Conservation (phyloP, 257 asterid genomes). For the Solanum sitiens region DNA sequence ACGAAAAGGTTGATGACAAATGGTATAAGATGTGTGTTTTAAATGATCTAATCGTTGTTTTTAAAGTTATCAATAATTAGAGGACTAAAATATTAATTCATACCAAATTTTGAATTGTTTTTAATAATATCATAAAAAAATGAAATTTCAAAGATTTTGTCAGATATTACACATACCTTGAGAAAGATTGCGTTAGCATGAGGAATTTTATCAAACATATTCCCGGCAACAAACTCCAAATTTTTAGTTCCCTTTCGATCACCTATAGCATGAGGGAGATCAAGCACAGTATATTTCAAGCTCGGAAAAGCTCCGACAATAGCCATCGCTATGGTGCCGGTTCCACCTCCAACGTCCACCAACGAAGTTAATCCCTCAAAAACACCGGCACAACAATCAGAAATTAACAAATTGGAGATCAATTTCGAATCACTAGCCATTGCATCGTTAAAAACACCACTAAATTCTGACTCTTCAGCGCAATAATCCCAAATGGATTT, state of each 20-base stretch:
- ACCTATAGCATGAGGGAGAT: not conserved
- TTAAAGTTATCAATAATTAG: too few relatives aligned
- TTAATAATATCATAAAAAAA: too few relatives aligned
- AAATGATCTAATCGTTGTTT: too few relatives aligned
- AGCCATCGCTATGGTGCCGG: not conserved
- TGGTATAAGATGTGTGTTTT: too few relatives aligned
- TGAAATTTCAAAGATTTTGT: too few relatives aligned
- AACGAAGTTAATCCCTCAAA: not conserved
- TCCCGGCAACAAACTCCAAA: not conserved
- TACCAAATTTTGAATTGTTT: too few relatives aligned
- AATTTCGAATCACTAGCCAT: not conserved
- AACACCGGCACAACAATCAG: not conserved
- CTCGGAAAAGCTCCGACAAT: not conserved
- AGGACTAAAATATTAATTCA: too few relatives aligned
- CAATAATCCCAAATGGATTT: not conserved
- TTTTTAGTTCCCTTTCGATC: not conserved
- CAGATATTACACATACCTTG: not conserved
- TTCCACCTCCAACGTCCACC: not conserved
- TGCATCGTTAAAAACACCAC: not conserved
- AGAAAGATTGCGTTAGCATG: not conserved
- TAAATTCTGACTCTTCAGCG: not conserved
- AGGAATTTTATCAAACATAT: not conserved
- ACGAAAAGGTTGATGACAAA: too few relatives aligned
- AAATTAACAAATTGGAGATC: not conserved
- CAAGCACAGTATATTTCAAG: not conserved